Percentiles rank a stretch among this genome's conserved stretches.
These are phyloP conservation scores for Discostella stelligeroides DNA, from an alignment of 108 stramenopile species.

Conservation along the genomic window DNA sequence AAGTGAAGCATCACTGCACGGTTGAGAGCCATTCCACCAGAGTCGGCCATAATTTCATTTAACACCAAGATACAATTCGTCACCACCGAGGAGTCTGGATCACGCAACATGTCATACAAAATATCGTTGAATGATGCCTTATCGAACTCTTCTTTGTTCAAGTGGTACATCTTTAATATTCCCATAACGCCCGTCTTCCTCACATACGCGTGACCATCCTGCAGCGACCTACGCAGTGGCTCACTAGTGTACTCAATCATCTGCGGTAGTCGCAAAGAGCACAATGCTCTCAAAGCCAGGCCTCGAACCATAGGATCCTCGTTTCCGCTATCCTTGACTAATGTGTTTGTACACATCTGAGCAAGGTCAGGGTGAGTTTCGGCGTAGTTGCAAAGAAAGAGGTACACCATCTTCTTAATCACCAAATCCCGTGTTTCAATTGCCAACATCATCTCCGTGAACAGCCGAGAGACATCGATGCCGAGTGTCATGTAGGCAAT, in stretches of 20 bases:
- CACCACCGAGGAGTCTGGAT: constrained; percentile 95
- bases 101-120: constrained; percentile 96
- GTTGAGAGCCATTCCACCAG: constrained; percentile 97
- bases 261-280: constrained; percentile 89
- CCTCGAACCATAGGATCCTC: constrained; percentile 99
- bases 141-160: constrained; percentile 85
- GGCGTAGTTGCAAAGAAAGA: constrained; percentile 98
- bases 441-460: constrained; percentile 98
- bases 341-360: constrained; percentile 99
- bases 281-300: constrained; percentile 93
- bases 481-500: constrained; percentile 99
- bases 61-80: constrained; percentile 94
- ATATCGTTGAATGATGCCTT: constrained; percentile 87
- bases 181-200: constrained; percentile 99
- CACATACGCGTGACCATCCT: constrained; percentile 96
- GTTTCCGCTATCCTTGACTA: constrained; percentile 96
- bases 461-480: constrained; percentile 98
- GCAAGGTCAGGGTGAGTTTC: constrained; percentile 96
- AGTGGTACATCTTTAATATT: constrained; percentile 93
- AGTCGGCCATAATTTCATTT: constrained; percentile 92
- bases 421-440: constrained; percentile 96
- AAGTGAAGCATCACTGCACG: constrained; percentile 94
- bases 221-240: constrained; percentile 80
- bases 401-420: constrained; percentile 99
- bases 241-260: constrained; percentile 97